Conservation (phyloP, 192 early-diverging fungal genomes). For the Coemansia aciculifera region DNA sequence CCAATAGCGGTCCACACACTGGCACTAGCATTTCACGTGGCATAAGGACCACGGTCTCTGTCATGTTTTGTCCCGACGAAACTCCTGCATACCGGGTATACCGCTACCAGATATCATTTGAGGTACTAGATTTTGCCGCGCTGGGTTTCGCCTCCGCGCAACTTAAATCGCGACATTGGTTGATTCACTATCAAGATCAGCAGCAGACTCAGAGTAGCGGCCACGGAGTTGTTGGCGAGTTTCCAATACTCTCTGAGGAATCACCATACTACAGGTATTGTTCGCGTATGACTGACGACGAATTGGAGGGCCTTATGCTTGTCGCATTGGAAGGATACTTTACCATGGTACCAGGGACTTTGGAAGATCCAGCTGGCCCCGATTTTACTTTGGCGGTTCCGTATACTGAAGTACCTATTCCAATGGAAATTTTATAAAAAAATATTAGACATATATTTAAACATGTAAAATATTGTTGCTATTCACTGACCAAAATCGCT, state of each 20-base stretch:
- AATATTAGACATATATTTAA: neutral
- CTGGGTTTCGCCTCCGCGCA: slow-evolving; percentile 30
- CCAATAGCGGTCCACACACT: slow-evolving; percentile 37
- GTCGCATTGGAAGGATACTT: slow-evolving; percentile 38
- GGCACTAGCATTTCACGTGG: slow-evolving; percentile 27
- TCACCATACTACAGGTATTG: slow-evolving; percentile 38
- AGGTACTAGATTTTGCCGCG: slow-evolving; percentile 21
- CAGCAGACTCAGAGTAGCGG: slow-evolving; percentile 20
- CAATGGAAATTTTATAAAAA: slow-evolving; percentile 27
- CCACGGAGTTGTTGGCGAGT: slow-evolving; percentile 38
- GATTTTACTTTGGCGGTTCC: slow-evolving; percentile 32
- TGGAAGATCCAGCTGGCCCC: slow-evolving; percentile 32
- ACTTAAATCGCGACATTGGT: slow-evolving; percentile 37
- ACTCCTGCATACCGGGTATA: slow-evolving; percentile 31
- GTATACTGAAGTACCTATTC: slow-evolving; percentile 37
- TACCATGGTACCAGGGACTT: slow-evolving; percentile 43
- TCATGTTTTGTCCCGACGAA: slow-evolving; percentile 49
- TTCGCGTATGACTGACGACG: slow-evolving; percentile 38
- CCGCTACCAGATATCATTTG: slow-evolving; percentile 45
- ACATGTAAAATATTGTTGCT: neutral
- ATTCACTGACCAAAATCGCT: slow-evolving; percentile 1
- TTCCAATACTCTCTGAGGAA: slow-evolving; percentile 25
- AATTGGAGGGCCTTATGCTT: slow-evolving; percentile 21
- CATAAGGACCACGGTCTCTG: slow-evolving; percentile 39
- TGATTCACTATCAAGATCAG: slow-evolving; percentile 27